phyloP scores from a whole-genome alignment of 1,284 basidiomycete species.

The Apiotrichum domesticum region DNA sequence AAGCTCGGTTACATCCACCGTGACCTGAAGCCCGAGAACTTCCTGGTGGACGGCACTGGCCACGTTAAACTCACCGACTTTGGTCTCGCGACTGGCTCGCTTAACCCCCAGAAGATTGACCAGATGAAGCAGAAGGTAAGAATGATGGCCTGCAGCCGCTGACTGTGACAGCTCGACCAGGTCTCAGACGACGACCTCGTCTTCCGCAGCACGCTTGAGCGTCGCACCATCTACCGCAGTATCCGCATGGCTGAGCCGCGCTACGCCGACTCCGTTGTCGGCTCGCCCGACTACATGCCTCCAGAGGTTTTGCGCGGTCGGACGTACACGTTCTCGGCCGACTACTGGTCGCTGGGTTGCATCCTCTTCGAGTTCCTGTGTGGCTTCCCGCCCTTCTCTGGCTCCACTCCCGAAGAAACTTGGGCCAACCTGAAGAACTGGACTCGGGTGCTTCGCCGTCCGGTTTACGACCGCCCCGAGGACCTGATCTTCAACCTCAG shows the following conservation, averaged over 20 bases:
- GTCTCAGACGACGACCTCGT: conserved; percentile 91
- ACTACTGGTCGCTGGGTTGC: conserved; percentile 98
- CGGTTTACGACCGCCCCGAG: conserved; percentile 92
- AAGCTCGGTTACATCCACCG: conserved; percentile 95
- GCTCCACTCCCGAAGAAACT: conserved; percentile 91
- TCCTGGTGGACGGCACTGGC: conserved; percentile 88
- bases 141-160: neutral
- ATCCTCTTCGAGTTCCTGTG: conserved; percentile 95
- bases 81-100: conserved; percentile 90
- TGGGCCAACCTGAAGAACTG: conserved; percentile 99
- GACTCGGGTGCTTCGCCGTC: conserved; percentile 81
- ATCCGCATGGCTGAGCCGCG: conserved; percentile 85
- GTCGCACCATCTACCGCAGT: conserved; percentile 89
- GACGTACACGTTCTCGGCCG: conserved; percentile 90
- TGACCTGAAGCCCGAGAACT: conserved; percentile 95
- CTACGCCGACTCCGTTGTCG: conserved; percentile 96
- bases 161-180: conserved; percentile 68
- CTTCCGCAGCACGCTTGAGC: conserved; percentile 87
- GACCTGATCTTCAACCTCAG: conserved; percentile 95
- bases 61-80: conserved; percentile 99
- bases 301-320: conserved; percentile 88
- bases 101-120: conserved; percentile 93
- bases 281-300: conserved; percentile 83
- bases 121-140: conserved; percentile 81
- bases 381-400: conserved; percentile 96